Conservation (phyloP, 768 basidiomycete genomes). For the Psilocybe azurescens region DNA sequence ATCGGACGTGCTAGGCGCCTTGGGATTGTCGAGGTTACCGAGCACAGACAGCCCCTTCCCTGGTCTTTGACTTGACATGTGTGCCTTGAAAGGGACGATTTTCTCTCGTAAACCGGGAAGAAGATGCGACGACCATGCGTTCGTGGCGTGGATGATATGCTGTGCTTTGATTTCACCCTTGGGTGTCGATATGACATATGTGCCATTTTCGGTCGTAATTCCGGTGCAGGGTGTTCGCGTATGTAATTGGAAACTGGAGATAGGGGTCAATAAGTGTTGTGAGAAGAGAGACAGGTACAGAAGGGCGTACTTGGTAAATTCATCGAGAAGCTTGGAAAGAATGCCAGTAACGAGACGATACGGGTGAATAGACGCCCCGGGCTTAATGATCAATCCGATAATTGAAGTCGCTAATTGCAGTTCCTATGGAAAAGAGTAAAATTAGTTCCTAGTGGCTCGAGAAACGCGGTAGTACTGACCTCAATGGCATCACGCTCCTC, state of each 20-base stretch:
- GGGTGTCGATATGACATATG: constrained; percentile 63
- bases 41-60: constrained; percentile 18
- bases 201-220: constrained; percentile 36
- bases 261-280: not conserved
- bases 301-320: constrained; percentile 49
- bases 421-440: constrained; percentile 37
- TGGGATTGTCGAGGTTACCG: not conserved
- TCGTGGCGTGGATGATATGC: constrained; percentile 85
- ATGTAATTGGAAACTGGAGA: constrained; percentile 59
- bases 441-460: no score
- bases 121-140: constrained; percentile 81
- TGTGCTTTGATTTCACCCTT: constrained; percentile 60
- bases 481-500: constrained; percentile 34
- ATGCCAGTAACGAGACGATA: constrained; percentile 72
- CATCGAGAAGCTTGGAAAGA: constrained; percentile 52
- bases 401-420: constrained; percentile 50
- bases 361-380: constrained; percentile 69
- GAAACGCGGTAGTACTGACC: no score
- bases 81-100: constrained; percentile 62
- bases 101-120: constrained; percentile 65
- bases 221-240: constrained; percentile 67
- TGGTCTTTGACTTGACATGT: constrained; percentile 69
- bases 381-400: constrained; percentile 56
- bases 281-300: not conserved
- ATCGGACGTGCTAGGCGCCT: not conserved